Base-by-base conservation (phyloP, 2,329 filamentous ascomycete genomes). In the Colletotrichum salicis region DNA sequence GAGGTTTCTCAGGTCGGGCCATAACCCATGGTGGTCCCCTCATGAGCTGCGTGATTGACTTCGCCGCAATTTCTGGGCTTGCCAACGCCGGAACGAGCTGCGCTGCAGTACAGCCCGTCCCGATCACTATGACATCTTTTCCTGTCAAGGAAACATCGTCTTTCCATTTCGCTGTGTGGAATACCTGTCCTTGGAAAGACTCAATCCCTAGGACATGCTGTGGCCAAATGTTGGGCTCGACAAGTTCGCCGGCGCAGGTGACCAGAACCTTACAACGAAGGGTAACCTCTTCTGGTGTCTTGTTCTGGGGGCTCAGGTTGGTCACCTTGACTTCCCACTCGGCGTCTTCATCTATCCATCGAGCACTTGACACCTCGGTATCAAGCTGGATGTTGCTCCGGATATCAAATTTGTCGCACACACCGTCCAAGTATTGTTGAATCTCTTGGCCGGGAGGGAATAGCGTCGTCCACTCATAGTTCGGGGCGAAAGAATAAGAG, bases 51-150 rank as follows among this genome's bases (percentile, higher is more conserved):
- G 81, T 84, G 57, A 60, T 37, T 1, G 80, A 79, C 51, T 78
- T 67, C 41, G 77, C 74, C n/a, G 82, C 79, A 54, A 87, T 45
- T 84, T 12, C 78, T 79, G 57, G 57, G 35, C 15, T 48, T 37
- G 37, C 41, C 57, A 60, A 24, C 3, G 57, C 57, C 4, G 85
- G 84, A 4, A 87, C 82, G 6, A 90, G 82, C 76, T 89, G 88
- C 4, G 87, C 84, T 2, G 85, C 88, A 6, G 86, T 86, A 45
- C 86, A 87, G 2, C 88, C 88, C 57, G 80, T 88, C 12, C 88
- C 88, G 60, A 90, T 84, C 27, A 90, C 77, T 12, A 84, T 84
- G 29, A 88, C 85, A 13, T 81, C 80, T 73, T 87, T 87, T 45
- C 79, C 84, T 2, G 76, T 76, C 7, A 88, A 78, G 24, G 86